Evolutionary conservation across 805 yeast genomes (phyloP), one percentile per base, ranked within the genome.

Genomic region (Alloascoidea africana): DNA sequence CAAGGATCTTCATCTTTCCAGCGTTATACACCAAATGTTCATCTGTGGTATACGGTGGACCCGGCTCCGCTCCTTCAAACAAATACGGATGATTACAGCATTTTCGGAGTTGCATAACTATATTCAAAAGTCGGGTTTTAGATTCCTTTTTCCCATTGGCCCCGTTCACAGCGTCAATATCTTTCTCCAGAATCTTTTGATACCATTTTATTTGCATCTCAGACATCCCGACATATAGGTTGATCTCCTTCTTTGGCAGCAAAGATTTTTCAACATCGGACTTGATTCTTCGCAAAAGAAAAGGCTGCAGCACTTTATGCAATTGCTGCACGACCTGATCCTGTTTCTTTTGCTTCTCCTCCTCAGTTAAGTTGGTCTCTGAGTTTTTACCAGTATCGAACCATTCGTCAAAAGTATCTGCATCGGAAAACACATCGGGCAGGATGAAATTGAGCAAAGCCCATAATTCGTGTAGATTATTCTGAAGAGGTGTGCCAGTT

Each of bases 31-130:
- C 77, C 44, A 89, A 65, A 58, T 89, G 97, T 55, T 87, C 96
- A 56, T 86, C 96, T 1, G 94, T 89, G 1, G 96, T 89, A 51
- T 67, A 89, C 1, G 97, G 97, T 1, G 97, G 97, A 5, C 97
- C 97, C 0, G 96, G 97, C 56, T 87, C 97, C 1, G 97, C 98
- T n/a, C 98, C 97, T 54, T 89, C 97, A 51, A 91, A 91, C 39
- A 89, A 61, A 56, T 91, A 89, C 0, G 97, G 97, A 58, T 91
- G 98, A 54, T 91, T 89, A 55, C 97, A 89, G 56, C 97, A 89
- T 56, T 89, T 89, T 50, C 97, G 69, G 45, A 89, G 65, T 58
- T 89, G 97, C 97, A 89, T 89, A 11, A 89, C 97, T 49, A 89
- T 89, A 52, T 89, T 89, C 41, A 89, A 65, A 43, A 91, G 62